Evolutionary conservation across 2,329 filamentous ascomycete genomes (phyloP), one percentile per base, ranked within the genome.

Genomic region (Aspergillus sp.): DNA sequence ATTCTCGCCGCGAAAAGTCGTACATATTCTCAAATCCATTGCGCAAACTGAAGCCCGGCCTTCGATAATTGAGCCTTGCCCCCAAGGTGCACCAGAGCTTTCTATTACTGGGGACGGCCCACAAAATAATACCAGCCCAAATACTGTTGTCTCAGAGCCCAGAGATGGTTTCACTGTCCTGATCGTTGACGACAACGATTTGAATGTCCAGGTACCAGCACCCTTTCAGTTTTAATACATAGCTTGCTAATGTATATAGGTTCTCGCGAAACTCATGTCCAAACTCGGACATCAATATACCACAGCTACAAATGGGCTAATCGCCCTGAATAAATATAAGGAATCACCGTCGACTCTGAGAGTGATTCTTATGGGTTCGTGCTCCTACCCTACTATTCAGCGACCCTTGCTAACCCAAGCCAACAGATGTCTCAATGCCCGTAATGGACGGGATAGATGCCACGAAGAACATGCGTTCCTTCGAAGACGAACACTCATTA

Each of bases 371-470:
- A 71, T 71, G 68, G 68, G 68, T 69, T 17, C 52, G 66, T 58
- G 15, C 30, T 7, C 42, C 4, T 11, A 8, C 11, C 6, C 6
- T 37, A 12, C 13, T 2, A 8, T 19, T 7, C 3, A 0, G 15
- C 5, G 4, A 5, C 2, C 12, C 11, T 12, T 19, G 13, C 22
- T 19, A 47, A 40, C 9, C 9, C 2, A 30, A n/a, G 57, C 68
- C 11, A 46, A 62, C 66, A 76, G 75, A 78, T 49, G 69, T 78
- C 19, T 72, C 69, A 12, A 78, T 78, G 75, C 75, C 75, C 0
- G 66, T 76, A 4, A 72, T 77, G 71, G 71, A 78, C 54, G 76
- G 77, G 3, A 71, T 79, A 37, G 69, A 73, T 22, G 73, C 75
- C 4, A 77, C 76, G 2, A 67, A 67, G 7, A 66, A 69, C n/a